A percentile compares a stretch with the other conserved stretches of the same genome.
phyloP scores from a whole-genome alignment of 441 rosid genomes.

The Populus tomentosa region DNA sequence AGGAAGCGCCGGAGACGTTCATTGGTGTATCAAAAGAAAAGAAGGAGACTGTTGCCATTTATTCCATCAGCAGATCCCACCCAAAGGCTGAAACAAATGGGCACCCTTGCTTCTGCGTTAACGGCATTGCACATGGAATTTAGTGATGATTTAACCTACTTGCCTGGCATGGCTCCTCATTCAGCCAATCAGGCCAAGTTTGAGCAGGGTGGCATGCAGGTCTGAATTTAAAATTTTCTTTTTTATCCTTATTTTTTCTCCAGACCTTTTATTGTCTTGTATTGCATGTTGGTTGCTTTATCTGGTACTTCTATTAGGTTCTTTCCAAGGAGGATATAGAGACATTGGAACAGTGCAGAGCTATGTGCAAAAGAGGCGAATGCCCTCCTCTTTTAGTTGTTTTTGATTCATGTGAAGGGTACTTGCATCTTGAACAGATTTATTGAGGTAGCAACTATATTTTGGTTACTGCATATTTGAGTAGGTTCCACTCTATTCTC shows the following conservation, averaged over 20 bases:
- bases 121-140: too few species aligned
- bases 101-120: too few species aligned
- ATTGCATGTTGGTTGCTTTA: neutral
- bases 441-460: constrained; percentile 4
- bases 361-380: constrained; percentile 68
- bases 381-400: constrained; percentile 77
- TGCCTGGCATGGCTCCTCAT: too few species aligned
- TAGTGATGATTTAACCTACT: too few species aligned
- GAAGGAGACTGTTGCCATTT: too few species aligned
- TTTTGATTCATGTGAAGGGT: constrained; percentile 89
- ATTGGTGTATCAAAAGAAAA: too few species aligned
- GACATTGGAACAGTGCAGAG: constrained; percentile 59
- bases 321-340: constrained; percentile 74
- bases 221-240: too few species aligned
- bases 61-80: too few species aligned
- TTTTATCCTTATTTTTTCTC: neutral
- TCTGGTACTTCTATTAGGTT: constrained; percentile 33
- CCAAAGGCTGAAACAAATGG: too few species aligned
- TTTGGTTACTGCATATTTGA: constrained; percentile 2
- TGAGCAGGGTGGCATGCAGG: too few species aligned
- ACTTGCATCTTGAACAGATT: constrained; percentile 21
- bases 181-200: too few species aligned
- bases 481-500: constrained; percentile 11
- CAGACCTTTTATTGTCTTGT: neutral
- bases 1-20: too few species aligned